Conservation (phyloP, 306 rosid species). For the Vicia sativa region DNA sequence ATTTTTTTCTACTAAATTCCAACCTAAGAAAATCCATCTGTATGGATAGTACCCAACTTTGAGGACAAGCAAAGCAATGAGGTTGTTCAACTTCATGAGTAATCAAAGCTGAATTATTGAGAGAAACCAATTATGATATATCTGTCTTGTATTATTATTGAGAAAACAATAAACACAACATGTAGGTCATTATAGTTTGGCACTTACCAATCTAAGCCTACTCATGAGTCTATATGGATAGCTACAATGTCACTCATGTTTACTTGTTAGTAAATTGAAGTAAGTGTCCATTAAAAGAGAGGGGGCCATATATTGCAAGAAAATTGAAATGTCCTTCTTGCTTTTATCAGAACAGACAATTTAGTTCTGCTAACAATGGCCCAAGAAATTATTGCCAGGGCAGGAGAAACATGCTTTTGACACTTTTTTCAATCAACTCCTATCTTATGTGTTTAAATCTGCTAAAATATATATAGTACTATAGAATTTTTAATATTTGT, state of each 20-base stretch:
- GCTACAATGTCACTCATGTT: constrained; percentile 7
- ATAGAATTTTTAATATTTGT: no score
- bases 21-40: no score
- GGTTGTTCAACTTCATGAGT: constrained; percentile 3
- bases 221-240: neutral
- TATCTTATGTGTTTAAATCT: no score
- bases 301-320: neutral
- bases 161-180: constrained; percentile 9
- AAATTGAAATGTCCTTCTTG: constrained; percentile 8
- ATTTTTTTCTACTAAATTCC: no score
- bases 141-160: constrained; percentile 23
- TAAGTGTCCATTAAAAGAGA: neutral
- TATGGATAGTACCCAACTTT: constrained; percentile 35
- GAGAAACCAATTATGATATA: constrained; percentile 28
- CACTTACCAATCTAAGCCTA: constrained; percentile 7
- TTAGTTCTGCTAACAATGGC: constrained; percentile 29
- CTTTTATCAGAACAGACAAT: constrained; percentile 32
- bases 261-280: constrained; percentile 1
- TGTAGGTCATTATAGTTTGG: constrained; percentile 40
- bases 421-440: no score
- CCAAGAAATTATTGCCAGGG: constrained; percentile 12
- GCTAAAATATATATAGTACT: no score
- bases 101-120: constrained; percentile 28
- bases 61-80: constrained; percentile 35
- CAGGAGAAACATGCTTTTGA: neutral